Base-by-base conservation (phyloP, 2,329 filamentous ascomycete species). In the Aspergillus sp. region DNA sequence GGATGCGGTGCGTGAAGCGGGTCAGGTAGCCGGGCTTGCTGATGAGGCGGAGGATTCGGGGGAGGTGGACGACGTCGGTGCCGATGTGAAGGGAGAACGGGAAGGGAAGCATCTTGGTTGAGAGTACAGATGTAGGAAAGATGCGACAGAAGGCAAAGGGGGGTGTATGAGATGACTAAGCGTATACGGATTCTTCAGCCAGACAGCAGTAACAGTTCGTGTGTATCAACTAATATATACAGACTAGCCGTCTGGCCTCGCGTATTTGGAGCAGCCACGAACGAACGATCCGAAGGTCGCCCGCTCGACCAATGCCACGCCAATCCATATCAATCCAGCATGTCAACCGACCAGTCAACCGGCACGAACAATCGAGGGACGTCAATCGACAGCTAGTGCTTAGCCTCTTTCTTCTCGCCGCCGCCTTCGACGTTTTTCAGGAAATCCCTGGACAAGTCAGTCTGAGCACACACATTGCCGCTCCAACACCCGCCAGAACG, bases 51-150 rank as follows among this genome's bases (percentile, higher is more conserved):
- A 66, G 61, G 37, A 93, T 75, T 34, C 86, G 77, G 1, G 69
- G 59, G 36, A 86, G 71, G 36, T 71, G 69, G 57, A 83, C 86
- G 35, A 93, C 80, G 53, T 93, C 86, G 29, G 75, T 89, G 36
- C 86, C 86, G 32, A 93, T 64, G 30, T 71, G 69, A 10, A 89
- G 52, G 1, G 76, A 66, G n/a, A 76, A 66, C 1, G 80, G 78
- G 46, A 88, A 85, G 0, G 57, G 57, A 5, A 45, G 45, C 26
- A 28, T 28, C 11, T 28, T 28, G 11, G 12, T 29, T 30, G 22
- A 15, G 8, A 11, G 31, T 30, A 25, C 31, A 29, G 15, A 15
- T 22, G 26, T 8, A n/a, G 15, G 13, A 12, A 14, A 15, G 14
- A 22, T 26, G n/a, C n/a, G n/a, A n/a, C n/a, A n/a, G n/a, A n/a